Percentiles rank a stretch among this genome's conserved stretches.
Conservation (phyloP, 176 grass and related monocot species). For the Oryza longistaminata region DNA sequence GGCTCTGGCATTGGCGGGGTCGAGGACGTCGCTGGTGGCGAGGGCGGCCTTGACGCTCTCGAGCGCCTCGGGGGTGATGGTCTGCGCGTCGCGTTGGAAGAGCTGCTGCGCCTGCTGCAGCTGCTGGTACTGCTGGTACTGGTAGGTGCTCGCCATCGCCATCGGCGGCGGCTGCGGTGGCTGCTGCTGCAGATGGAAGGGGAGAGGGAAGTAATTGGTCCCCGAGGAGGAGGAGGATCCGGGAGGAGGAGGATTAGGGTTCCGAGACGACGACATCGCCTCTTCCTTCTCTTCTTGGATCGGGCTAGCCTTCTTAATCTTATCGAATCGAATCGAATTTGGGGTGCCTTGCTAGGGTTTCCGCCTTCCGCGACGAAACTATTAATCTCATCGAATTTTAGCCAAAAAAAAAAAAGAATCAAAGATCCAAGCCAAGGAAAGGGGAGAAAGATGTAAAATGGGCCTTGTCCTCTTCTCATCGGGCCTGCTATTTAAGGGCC, state of each 20-base stretch:
- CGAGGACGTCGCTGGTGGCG: slow-evolving; percentile 77
- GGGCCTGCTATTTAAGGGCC: no score
- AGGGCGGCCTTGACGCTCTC: slow-evolving; percentile 94
- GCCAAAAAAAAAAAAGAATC: no score
- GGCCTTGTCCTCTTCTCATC: no score
- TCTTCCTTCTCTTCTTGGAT: not conserved
- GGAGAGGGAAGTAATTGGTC: slow-evolving; percentile 70
- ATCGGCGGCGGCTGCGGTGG: slow-evolving; percentile 23
- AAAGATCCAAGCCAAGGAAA: no score
- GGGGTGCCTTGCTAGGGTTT: not conserved
- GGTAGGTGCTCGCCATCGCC: slow-evolving; percentile 25
- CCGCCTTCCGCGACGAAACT: no score
- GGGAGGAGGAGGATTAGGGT: slow-evolving; percentile 28
- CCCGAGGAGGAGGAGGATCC: slow-evolving; percentile 22
- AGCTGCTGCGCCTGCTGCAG: slow-evolving; percentile 83
- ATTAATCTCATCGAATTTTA: no score
- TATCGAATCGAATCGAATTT: not conserved
- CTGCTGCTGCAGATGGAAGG: slow-evolving; percentile 80
- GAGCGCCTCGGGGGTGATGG: slow-evolving; percentile 91
- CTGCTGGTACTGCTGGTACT: slow-evolving; percentile 77
- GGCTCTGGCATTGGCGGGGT: slow-evolving; percentile 51
- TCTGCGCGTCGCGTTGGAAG: slow-evolving; percentile 92
- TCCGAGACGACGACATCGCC: not conserved
- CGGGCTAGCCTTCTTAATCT: not conserved
- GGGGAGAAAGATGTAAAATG: no score